phyloP scores from a whole-genome alignment of 2,329 filamentous ascomycete species.

The Pseudogymnoascus sp. region DNA sequence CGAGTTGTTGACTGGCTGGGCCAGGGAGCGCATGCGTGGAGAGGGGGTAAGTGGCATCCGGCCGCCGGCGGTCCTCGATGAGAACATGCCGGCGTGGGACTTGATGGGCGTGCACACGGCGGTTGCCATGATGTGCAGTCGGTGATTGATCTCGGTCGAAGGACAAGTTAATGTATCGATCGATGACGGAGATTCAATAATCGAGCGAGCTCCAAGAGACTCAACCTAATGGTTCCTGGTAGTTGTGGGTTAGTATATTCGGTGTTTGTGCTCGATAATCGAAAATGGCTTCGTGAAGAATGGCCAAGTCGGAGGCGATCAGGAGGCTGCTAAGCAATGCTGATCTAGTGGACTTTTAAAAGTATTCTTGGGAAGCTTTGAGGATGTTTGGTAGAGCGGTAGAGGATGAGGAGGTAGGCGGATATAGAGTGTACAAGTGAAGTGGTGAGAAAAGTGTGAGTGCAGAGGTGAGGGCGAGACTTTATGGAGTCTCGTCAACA shows the following conservation, averaged over 20 bases:
- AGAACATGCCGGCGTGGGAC: conserved; percentile 89
- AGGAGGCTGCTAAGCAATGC: conserved; percentile 38
- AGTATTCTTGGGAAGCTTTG: conserved; percentile 25
- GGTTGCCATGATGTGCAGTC: conserved; percentile 64
- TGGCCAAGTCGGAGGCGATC: conserved; percentile 36
- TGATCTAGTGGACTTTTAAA: conserved; percentile 37
- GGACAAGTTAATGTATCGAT: conserved; percentile 42
- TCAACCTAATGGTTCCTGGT: conserved; percentile 51
- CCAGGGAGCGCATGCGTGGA: conserved; percentile 55
- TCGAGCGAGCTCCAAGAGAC: conserved; percentile 50
- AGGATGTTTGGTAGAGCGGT: conserved; percentile 24
- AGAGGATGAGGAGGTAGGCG: conserved; percentile 29
- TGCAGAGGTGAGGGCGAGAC: conserved; percentile 26
- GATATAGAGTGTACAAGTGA: conserved; percentile 25
- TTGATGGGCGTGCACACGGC: conserved; percentile 85
- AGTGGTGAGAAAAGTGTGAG: conserved; percentile 24
- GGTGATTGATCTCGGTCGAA: conserved; percentile 36
- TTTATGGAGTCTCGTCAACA: conserved; percentile 29
- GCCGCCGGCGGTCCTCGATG: conserved; percentile 83
- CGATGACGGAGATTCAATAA: conserved; percentile 22
- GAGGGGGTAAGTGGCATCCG: conserved; percentile 93
- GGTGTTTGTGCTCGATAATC: conserved; percentile 40
- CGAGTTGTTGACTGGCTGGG: conserved; percentile 44
- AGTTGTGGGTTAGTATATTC: conserved; percentile 39
- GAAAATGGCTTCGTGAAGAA: conserved; percentile 34